phyloP scores from a whole-genome alignment of 768 basidiomycete genomes.

The Scleroderma bovista region DNA sequence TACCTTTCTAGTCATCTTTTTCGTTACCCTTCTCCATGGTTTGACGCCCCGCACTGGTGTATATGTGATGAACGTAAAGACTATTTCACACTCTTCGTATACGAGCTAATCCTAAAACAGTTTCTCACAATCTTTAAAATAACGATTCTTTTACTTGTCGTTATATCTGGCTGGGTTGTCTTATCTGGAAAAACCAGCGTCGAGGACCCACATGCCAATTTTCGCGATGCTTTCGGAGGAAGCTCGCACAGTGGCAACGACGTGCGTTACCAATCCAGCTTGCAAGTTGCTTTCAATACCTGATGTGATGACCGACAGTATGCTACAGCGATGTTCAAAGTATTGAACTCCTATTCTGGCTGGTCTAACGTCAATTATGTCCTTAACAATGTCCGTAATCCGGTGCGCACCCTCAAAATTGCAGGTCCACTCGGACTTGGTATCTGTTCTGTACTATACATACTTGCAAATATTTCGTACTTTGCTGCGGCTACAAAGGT shows the following conservation, averaged over 20 bases:
- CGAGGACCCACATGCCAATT: constrained; percentile 52
- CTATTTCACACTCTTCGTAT: background rate
- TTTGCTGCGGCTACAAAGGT: constrained; percentile 36
- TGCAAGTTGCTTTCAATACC: background rate
- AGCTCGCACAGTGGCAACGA: constrained; percentile 49
- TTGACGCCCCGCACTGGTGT: constrained; percentile 45
- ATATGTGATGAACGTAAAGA: constrained; percentile 48
- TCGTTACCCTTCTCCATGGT: constrained; percentile 48
- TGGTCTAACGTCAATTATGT: constrained; percentile 59
- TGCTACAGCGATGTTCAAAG: constrained; percentile 56
- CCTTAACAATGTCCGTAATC: constrained; percentile 55
- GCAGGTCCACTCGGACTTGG: constrained; percentile 54
- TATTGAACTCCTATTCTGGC: constrained; percentile 42
- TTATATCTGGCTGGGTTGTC: constrained; percentile 56
- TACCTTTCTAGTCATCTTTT: constrained; percentile 38
- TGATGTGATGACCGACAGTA: constrained; percentile 34
- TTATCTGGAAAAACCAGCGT: constrained; percentile 53
- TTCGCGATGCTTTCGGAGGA: constrained; percentile 51
- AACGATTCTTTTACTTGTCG: constrained; percentile 47
- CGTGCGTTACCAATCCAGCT: constrained; percentile 14
- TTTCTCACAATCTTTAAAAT: constrained; percentile 50
- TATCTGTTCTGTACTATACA: constrained; percentile 47
- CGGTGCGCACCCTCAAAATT: constrained; percentile 55
- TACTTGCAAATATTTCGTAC: constrained; percentile 55
- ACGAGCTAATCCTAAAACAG: constrained; percentile 19